Evolutionary conservation across 768 basidiomycete genomes (phyloP).

Genomic region (Panaeolus papilionaceus): DNA sequence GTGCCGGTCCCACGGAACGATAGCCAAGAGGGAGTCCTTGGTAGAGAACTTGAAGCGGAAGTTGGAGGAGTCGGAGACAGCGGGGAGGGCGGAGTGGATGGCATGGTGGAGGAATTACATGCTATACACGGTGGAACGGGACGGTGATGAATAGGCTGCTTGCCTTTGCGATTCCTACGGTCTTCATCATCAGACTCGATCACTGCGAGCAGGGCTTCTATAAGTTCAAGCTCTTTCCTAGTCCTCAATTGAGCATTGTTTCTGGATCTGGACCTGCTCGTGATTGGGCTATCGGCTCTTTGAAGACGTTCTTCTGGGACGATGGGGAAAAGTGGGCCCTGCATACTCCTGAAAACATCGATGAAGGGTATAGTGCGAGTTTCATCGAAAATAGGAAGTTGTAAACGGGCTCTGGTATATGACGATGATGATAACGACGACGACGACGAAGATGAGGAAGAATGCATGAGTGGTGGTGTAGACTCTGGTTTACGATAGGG

Average conservation of each 20-base stretch:
- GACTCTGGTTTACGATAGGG: slow-evolving; percentile 16
- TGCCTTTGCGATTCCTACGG: slow-evolving; percentile 45
- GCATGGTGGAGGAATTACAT: slow-evolving; percentile 23
- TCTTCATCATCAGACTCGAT: slow-evolving; percentile 50
- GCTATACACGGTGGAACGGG: slow-evolving; percentile 28
- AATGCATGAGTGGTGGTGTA: slow-evolving; percentile 33
- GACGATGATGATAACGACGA: slow-evolving; percentile 31
- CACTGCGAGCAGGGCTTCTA: slow-evolving; percentile 50
- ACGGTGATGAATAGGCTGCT: slow-evolving; percentile 30
- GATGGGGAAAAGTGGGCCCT: slow-evolving; percentile 60
- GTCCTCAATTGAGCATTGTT: slow-evolving; percentile 30
- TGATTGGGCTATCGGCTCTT: slow-evolving; percentile 24
- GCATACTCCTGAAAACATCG: slow-evolving; percentile 63
- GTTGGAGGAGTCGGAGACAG: slow-evolving; percentile 32
- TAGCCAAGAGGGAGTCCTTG: slow-evolving; percentile 38
- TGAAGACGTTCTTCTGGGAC: slow-evolving; percentile 35
- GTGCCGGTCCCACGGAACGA: slow-evolving; percentile 31
- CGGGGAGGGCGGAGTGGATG: slow-evolving; percentile 25
- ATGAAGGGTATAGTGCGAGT: slow-evolving; percentile 56
- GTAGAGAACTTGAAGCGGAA: slow-evolving; percentile 31
- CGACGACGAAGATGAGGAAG: slow-evolving; percentile 26
- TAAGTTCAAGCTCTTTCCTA: slow-evolving; percentile 40
- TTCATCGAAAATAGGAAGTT: slow-evolving; percentile 37
- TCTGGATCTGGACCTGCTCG: slow-evolving; percentile 26
- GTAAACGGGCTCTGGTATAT: slow-evolving; percentile 28